Conservation (phyloP, 1,284 basidiomycete genomes). For the Irpex lacteus region DNA sequence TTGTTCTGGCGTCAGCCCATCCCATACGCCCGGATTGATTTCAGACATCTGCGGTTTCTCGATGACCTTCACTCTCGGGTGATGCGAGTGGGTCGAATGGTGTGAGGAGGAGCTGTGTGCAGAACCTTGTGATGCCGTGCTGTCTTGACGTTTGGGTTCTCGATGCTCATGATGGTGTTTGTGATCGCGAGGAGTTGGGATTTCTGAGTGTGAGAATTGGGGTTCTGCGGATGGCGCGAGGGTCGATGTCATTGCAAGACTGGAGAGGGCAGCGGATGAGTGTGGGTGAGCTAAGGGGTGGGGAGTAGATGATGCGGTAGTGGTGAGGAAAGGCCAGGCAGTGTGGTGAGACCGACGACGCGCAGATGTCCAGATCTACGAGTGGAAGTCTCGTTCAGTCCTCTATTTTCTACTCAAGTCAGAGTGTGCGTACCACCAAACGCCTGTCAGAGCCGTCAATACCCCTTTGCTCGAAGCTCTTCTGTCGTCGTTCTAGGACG, state of each 20-base stretch:
- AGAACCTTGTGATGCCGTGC: neutral
- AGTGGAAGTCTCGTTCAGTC: neutral
- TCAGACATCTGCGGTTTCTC: constrained; percentile 97
- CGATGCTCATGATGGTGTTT: neutral
- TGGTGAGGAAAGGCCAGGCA: constrained; percentile 87
- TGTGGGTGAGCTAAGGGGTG: neutral
- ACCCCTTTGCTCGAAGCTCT: constrained; percentile 66
- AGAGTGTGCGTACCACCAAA: constrained; percentile 59
- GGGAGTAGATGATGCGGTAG: constrained; percentile 16
- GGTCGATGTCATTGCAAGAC: constrained; percentile 7
- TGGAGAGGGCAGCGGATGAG: neutral
- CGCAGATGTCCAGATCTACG: constrained; percentile 95
- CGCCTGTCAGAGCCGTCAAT: constrained; percentile 63
- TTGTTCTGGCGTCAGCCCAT: constrained; percentile 89
- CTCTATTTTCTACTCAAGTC: neutral
- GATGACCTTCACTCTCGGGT: constrained; percentile 72
- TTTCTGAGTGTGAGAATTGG: neutral
- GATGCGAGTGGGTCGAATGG: neutral
- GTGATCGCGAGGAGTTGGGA: neutral
- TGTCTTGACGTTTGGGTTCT: neutral
- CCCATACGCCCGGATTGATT: constrained; percentile 97
- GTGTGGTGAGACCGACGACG: constrained; percentile 92
- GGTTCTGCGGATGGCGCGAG: neutral
- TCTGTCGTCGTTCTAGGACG: constrained; percentile 73
- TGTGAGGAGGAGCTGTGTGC: constrained; percentile 9